Evolutionary conservation across 768 basidiomycete genomes (phyloP).

Genomic region (Tricholoma hemisulphureum): DNA sequence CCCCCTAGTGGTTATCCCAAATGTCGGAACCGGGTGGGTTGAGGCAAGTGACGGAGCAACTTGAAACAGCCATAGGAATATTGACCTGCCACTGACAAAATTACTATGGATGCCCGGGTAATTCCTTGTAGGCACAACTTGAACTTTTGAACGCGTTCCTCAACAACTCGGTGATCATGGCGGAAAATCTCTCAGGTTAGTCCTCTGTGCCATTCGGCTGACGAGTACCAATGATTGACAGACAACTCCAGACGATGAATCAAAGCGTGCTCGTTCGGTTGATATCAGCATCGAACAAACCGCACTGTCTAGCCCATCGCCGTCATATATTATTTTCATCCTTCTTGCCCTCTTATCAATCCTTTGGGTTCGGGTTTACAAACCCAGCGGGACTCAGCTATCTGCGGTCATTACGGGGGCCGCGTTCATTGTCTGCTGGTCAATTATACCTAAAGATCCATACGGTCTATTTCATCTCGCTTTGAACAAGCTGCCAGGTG

Average conservation of each 20-base stretch:
- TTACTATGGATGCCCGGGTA: background rate
- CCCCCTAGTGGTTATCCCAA: slow-evolving; percentile 23
- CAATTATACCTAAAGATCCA: slow-evolving; percentile 37
- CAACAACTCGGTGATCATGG: slow-evolving; percentile 23
- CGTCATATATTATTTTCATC: background rate
- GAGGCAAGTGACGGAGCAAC: slow-evolving; percentile 26
- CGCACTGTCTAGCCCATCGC: background rate
- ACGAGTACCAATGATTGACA: background rate
- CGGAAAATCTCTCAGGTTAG: slow-evolving; percentile 19
- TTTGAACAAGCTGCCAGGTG: slow-evolving; percentile 45
- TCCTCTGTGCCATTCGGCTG: background rate
- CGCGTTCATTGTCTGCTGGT: slow-evolving; percentile 2
- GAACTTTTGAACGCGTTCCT: slow-evolving; percentile 28
- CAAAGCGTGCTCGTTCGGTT: background rate
- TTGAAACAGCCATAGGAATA: no score
- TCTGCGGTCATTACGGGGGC: background rate
- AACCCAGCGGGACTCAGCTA: slow-evolving; percentile 2
- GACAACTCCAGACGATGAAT: background rate
- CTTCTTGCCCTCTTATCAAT: background rate
- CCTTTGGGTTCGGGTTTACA: background rate
- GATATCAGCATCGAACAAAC: background rate
- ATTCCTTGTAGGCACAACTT: slow-evolving; percentile 22
- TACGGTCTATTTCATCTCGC: slow-evolving; percentile 59
- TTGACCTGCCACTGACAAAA: no score
- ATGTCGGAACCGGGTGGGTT: slow-evolving; percentile 23